phyloP scores from a whole-genome alignment of 2,329 filamentous ascomycete genomes.

The Cordyceps tenuipes region DNA sequence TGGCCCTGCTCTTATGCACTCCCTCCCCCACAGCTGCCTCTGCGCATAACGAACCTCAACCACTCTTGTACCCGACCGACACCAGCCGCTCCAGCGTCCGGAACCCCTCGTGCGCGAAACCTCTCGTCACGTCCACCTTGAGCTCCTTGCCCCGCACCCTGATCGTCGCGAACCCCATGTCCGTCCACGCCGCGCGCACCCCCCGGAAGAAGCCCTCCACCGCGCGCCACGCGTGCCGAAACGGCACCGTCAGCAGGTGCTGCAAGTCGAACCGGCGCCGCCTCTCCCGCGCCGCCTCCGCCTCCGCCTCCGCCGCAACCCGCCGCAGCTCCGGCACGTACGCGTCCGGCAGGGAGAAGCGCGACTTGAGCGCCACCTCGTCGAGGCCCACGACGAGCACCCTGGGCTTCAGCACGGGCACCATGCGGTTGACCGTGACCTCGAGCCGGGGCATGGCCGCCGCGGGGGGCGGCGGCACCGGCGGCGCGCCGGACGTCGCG shows the following conservation, averaged over 20 bases:
- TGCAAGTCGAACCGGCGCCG: conserved; percentile 43
- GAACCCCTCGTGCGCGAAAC: conserved; percentile 52
- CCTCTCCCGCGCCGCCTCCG: conserved; percentile 28
- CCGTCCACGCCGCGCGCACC: conserved; percentile 42
- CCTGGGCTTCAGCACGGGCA: conserved; percentile 40
- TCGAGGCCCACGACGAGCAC: conserved; percentile 29
- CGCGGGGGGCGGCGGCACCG: too few relatives aligned
- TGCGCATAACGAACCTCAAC: neutral
- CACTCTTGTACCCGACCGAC: conserved; percentile 19
- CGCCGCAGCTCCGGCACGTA: conserved; percentile 28
- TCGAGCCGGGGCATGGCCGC: conserved; percentile 39
- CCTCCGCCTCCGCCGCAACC: conserved; percentile 27
- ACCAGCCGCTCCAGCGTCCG: conserved; percentile 49
- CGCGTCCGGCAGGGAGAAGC: conserved; percentile 31
- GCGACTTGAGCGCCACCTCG: conserved; percentile 27
- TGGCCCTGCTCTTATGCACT: too few relatives aligned
- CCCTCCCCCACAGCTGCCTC: too few relatives aligned
- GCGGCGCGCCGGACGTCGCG: conserved; percentile 5
- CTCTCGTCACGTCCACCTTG: conserved; percentile 50
- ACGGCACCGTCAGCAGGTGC: conserved; percentile 49
- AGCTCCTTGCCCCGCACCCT: conserved; percentile 38
- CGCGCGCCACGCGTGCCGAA: conserved; percentile 40
- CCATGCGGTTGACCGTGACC: conserved; percentile 39
- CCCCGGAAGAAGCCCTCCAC: conserved; percentile 34
- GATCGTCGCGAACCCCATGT: conserved; percentile 48